Conservation (phyloP, 2,329 filamentous ascomycete genomes). For the Acrocalymma vagum region DNA sequence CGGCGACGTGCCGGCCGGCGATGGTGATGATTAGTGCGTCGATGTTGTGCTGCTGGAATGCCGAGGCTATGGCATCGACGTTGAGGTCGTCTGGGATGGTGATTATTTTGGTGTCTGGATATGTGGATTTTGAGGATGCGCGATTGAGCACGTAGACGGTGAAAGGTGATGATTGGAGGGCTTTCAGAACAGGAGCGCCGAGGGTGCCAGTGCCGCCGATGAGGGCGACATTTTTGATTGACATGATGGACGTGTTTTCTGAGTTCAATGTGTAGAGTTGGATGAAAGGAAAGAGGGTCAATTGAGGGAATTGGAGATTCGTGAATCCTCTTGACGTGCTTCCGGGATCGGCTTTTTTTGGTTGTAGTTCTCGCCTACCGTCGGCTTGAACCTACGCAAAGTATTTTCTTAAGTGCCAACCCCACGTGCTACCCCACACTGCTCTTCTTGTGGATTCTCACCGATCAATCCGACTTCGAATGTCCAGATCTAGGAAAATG, state of each 20-base stretch:
- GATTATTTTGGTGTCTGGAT: conserved; percentile 53
- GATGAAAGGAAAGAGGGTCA: no score
- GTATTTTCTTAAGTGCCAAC: no score
- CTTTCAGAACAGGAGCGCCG: conserved; percentile 42
- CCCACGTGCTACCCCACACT: no score
- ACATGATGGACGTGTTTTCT: conserved; percentile 31
- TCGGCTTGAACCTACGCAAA: no score
- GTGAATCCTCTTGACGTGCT: no score
- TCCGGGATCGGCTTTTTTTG: no score
- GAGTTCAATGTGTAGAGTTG: no score
- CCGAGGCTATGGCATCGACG: conserved; percentile 38
- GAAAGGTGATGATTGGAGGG: conserved; percentile 40
- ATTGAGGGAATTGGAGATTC: no score
- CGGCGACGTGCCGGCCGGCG: conserved; percentile 53
- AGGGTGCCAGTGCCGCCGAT: conserved; percentile 51
- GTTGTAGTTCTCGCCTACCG: no score
- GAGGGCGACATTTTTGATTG: conserved; percentile 49
- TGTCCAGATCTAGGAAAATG: no score
- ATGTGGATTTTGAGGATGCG: conserved; percentile 43
- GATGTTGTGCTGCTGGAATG: conserved; percentile 55
- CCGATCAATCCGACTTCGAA: no score
- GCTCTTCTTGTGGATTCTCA: no score
- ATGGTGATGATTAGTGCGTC: conserved; percentile 61
- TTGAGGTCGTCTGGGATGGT: conserved; percentile 49
- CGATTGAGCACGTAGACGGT: conserved; percentile 45